phyloP scores from a whole-genome alignment of 345 rosid species.

The Pseudoturritis turrita region DNA sequence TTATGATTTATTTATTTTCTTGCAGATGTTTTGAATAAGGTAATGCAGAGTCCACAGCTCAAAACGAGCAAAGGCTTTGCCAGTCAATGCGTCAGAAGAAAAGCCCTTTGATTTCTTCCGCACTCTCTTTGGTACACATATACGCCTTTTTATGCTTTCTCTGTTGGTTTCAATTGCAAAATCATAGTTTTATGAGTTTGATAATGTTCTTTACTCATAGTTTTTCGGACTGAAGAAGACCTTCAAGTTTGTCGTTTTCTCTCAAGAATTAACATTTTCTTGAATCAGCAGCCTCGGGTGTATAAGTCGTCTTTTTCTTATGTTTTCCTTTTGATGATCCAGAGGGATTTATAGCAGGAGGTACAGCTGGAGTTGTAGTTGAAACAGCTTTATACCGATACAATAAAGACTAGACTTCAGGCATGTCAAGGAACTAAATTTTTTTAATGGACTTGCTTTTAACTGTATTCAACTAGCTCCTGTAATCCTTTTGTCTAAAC shows the following conservation, averaged over 20 bases:
- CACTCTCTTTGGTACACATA: slow-evolving; percentile 57
- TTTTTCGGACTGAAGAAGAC: too few relatives aligned
- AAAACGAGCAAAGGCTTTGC: slow-evolving; percentile 52
- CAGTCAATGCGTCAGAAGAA: slow-evolving; percentile 46
- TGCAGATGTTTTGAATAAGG: slow-evolving; percentile 40
- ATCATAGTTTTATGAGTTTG: neutral
- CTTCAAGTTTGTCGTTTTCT: too few relatives aligned
- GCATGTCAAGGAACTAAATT: slow-evolving; percentile 38
- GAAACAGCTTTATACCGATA: slow-evolving; percentile 88
- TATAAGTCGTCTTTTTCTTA: too few relatives aligned
- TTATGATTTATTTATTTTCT: neutral
- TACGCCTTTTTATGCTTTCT: too few relatives aligned
- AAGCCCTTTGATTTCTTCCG: slow-evolving; percentile 74
- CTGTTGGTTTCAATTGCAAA: neutral
- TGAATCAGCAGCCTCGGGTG: too few relatives aligned
- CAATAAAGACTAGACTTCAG: slow-evolving; percentile 93
- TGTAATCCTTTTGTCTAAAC: neutral
- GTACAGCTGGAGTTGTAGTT: slow-evolving; percentile 92
- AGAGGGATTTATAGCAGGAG: slow-evolving; percentile 95
- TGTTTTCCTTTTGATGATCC: slow-evolving; percentile 10
- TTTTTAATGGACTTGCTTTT: slow-evolving; percentile 16
- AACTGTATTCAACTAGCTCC: neutral
- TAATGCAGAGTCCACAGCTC: slow-evolving; percentile 41
- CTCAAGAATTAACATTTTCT: neutral
- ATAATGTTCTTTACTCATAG: too few relatives aligned